phyloP scores from a whole-genome alignment of 768 basidiomycete genomes.

The Leccinum olivaceopallidum region DNA sequence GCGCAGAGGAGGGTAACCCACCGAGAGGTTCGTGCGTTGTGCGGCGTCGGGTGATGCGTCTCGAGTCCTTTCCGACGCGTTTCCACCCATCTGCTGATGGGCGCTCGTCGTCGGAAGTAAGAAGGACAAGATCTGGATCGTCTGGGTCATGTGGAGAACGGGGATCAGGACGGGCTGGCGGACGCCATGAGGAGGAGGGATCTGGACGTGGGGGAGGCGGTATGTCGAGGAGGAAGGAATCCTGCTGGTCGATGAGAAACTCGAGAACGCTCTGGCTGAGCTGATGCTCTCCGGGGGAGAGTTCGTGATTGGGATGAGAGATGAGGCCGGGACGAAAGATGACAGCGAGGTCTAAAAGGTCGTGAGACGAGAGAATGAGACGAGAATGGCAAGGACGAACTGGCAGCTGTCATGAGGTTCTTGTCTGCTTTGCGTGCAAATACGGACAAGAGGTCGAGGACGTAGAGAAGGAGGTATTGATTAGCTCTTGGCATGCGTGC shows the following conservation, averaged over 20 bases:
- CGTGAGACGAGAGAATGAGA: neutral
- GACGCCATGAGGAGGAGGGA: slow-evolving; percentile 32
- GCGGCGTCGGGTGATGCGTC: slow-evolving; percentile 52
- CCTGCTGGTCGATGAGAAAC: slow-evolving; percentile 95
- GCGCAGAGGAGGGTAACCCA: slow-evolving; percentile 36
- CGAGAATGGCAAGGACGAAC: slow-evolving; percentile 47
- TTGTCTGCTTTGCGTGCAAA: slow-evolving; percentile 89
- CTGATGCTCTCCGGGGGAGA: slow-evolving; percentile 82
- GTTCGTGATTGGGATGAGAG: slow-evolving; percentile 84
- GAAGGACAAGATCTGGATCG: slow-evolving; percentile 46
- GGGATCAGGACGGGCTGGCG: slow-evolving; percentile 9
- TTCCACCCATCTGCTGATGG: slow-evolving; percentile 55
- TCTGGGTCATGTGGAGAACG: slow-evolving; percentile 34
- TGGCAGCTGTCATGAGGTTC: slow-evolving; percentile 95
- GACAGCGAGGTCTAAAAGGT: slow-evolving; percentile 79
- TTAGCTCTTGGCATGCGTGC: slow-evolving; percentile 83
- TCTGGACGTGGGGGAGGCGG: slow-evolving; percentile 59
- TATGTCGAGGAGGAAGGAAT: slow-evolving; percentile 91
- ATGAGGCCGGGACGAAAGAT: slow-evolving; percentile 97
- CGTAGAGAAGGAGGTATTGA: slow-evolving; percentile 95
- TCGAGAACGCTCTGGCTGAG: slow-evolving; percentile 90
- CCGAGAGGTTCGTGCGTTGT: slow-evolving; percentile 51
- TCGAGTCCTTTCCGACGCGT: slow-evolving; percentile 41
- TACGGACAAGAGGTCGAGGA: slow-evolving; percentile 92
- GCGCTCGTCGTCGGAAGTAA: slow-evolving; percentile 51